Conservation (phyloP, 495 filamentous ascomycete genomes). For the Lepraria neglecta region DNA sequence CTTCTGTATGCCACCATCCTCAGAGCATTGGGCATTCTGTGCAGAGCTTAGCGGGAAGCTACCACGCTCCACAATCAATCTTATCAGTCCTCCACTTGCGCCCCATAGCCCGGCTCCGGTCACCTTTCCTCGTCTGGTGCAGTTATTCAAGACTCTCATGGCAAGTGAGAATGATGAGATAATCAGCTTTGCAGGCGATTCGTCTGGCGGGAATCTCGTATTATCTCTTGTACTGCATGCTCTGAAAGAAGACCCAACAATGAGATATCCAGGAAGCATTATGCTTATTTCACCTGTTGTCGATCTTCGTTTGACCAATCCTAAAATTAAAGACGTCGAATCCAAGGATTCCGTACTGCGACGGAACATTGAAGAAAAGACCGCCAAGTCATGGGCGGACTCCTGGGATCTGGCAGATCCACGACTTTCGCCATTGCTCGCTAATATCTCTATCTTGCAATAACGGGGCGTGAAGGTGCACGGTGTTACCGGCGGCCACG, state of each 20-base stretch:
- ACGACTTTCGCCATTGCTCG: constrained; percentile 32
- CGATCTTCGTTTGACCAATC: constrained; percentile 36
- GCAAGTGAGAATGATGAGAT: not conserved
- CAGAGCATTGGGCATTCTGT: constrained; percentile 35
- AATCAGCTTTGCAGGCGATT: constrained; percentile 29
- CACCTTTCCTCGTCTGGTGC: not conserved
- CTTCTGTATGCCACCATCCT: constrained; percentile 31
- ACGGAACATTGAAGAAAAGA: constrained; percentile 27
- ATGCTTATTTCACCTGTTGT: constrained; percentile 37
- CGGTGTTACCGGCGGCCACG: constrained; percentile 34
- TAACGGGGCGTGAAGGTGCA: constrained; percentile 32
- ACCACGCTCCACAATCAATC: not conserved
- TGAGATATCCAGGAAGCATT: constrained; percentile 23
- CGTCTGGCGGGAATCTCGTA: constrained; percentile 30
- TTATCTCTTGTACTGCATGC: constrained; percentile 33
- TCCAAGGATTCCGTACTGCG: constrained; percentile 37
- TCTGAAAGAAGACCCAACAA: constrained; percentile 18
- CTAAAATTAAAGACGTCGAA: constrained; percentile 30
- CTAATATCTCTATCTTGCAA: constrained; percentile 16
- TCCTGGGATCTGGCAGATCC: constrained; percentile 29
- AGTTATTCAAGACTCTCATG: constrained; percentile 4
- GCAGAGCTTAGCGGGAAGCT: constrained; percentile 26
- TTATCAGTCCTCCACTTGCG: constrained; percentile 12
- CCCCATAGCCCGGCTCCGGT: constrained; percentile 8
- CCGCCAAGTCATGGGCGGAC: constrained; percentile 34